Evolutionary conservation across 371 early-diverging fungal genomes (phyloP).

Genomic region (Mortierella sp.): DNA sequence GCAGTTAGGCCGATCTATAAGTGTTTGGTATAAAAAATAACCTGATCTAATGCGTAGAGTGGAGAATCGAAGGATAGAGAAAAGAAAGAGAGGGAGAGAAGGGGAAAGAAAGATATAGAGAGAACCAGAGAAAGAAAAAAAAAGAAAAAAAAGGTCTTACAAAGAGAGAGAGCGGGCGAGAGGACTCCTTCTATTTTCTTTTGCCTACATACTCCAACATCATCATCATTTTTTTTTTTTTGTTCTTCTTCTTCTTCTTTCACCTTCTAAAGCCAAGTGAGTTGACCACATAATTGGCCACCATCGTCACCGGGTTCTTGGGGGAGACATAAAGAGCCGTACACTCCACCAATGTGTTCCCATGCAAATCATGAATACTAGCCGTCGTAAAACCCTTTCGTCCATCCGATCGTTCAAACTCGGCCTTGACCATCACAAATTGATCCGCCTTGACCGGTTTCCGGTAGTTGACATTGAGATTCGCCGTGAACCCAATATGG

Average conservation of each 20-base stretch:
- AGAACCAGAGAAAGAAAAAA: too few species aligned
- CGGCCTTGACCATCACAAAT: slow-evolving; percentile 71
- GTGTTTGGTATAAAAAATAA: too few species aligned
- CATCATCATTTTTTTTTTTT: slow-evolving; percentile 6
- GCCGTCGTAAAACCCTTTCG: slow-evolving; percentile 78
- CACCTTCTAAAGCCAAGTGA: slow-evolving; percentile 31
- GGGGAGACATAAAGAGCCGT: slow-evolving; percentile 76
- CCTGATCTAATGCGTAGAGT: too few species aligned
- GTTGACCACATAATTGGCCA: slow-evolving; percentile 50
- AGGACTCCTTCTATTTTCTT: too few species aligned
- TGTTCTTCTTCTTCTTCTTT: background rate
- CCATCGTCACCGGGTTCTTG: slow-evolving; percentile 53
- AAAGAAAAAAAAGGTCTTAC: too few species aligned
- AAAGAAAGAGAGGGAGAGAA: too few species aligned
- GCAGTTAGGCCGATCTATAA: too few species aligned
- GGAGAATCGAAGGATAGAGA: too few species aligned
- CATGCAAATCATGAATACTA: slow-evolving; percentile 64
- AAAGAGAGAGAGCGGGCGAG: too few species aligned
- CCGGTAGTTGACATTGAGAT: slow-evolving; percentile 79
- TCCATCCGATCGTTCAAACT: slow-evolving; percentile 71
- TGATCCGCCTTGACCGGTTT: slow-evolving; percentile 74
- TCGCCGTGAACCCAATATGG: slow-evolving; percentile 79
- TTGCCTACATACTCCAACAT: too few species aligned
- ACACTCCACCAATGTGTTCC: slow-evolving; percentile 69
- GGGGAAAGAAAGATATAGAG: too few species aligned